Evolutionary conservation across 2,329 filamentous ascomycete genomes (phyloP), one percentile per base, ranked within the genome.

Genomic region (Thermoascus crustaceus): DNA sequence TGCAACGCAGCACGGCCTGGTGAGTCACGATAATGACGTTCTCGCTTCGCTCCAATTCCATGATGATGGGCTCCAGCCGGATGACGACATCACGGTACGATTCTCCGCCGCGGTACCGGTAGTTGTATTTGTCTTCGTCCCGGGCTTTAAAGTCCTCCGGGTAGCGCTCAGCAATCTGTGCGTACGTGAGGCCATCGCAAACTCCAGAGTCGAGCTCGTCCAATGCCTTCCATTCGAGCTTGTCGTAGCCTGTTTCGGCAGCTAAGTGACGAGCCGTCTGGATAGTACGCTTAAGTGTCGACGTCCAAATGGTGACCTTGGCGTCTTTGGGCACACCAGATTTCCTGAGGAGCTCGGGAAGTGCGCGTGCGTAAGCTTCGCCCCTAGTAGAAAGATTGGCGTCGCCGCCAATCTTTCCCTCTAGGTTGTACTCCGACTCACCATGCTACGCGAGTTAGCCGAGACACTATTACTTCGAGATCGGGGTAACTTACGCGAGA

Each of bases 61-160:
- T 98, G 66, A 98, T 98, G 64, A 98, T 98, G 43, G 91, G 91
- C 57, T 98, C 91, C 0, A 98, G 78, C 1, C 91, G 86, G 53
- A 95, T 96, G 25, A 98, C 91, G 1, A 98, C 89, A 54, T 98
- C 91, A 37, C 89, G 85, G 61, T 98, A 85, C 42, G 85, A 93
- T 66, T 98, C 91, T 35, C 91, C 91, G 44, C 91, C 91, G 4
- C 91, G 82, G 64, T 98, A 98, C 38, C 91, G 86, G 67, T 98
- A 98, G 68, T 98, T 96, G 76, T 96, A 96, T 65, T 98, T 98
- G 71, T 98, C 91, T 48, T 94, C 86, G 61, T 98, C 91, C 43
- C 91, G 85, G 21, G 89, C 87, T 32, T 80, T 78, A 66, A 98
- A 98, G 66, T 98, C 91, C 48, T 95, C 88, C 0, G 91, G 91